Conservation (phyloP, 2,329 filamentous ascomycete genomes). For the Alternaria arborescens region DNA sequence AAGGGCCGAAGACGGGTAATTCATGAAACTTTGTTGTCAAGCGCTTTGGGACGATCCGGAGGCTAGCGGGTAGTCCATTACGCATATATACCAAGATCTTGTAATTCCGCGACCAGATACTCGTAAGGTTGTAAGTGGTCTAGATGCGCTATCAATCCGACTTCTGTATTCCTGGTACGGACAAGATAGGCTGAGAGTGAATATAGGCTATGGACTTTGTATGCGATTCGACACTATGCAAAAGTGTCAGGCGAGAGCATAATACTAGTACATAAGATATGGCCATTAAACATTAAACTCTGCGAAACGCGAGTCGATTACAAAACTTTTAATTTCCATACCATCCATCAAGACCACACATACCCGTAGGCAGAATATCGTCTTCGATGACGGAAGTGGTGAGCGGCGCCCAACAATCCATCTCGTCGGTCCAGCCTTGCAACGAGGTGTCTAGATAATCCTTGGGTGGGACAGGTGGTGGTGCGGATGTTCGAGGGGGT, state of each 20-base stretch:
- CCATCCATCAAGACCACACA: not conserved
- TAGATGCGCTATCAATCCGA: no score
- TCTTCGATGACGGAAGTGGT: not conserved
- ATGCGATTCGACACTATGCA: not conserved
- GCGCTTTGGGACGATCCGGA: not conserved
- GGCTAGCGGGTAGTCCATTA: not conserved
- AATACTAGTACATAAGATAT: not conserved
- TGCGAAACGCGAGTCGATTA: not conserved
- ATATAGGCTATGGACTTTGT: not conserved
- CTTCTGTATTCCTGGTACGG: not conserved
- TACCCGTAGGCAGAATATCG: not conserved
- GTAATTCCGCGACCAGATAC: no score
- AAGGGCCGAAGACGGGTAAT: not conserved
- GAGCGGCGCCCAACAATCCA: slow-evolving; percentile 1
- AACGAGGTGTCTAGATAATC: slow-evolving; percentile 5
- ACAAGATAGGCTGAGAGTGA: not conserved
- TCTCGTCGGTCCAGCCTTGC: not conserved
- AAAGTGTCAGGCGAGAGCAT: not conserved
- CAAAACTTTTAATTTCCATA: not conserved
- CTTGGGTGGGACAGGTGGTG: slow-evolving; percentile 26
- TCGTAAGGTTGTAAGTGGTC: no score
- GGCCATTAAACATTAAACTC: slow-evolving; percentile 2
- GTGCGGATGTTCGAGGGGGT: slow-evolving; percentile 12
- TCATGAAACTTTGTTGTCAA: not conserved
- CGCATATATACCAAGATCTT: not conserved